These are phyloP conservation scores for Hyaloscypha variabilis DNA, from an alignment of 495 filamentous ascomycete species.

Conservation along the genomic window DNA sequence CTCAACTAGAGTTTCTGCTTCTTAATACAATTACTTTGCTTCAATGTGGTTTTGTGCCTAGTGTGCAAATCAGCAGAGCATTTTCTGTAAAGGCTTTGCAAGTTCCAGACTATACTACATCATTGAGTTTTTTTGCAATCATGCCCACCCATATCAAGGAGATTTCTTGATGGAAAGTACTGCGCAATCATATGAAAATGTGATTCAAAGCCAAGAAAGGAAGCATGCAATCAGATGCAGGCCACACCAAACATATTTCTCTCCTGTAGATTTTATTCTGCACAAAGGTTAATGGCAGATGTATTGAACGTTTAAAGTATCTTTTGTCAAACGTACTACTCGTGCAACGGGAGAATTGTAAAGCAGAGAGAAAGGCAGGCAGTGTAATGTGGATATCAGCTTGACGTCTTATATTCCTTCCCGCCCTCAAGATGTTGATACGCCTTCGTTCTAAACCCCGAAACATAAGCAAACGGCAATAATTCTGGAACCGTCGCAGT, in stretches of 20 bases:
- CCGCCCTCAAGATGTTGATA: background rate
- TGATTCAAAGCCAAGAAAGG: too few species aligned
- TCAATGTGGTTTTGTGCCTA: background rate
- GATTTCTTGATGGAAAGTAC: too few species aligned
- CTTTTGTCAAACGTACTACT: too few species aligned
- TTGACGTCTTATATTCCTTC: background rate
- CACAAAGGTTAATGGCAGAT: too few species aligned
- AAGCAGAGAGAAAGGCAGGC: background rate
- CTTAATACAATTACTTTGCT: background rate
- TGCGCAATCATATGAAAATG: too few species aligned
- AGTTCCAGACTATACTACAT: background rate
- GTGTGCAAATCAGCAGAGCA: background rate
- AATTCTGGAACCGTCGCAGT: slow-evolving; percentile 13
- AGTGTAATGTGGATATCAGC: background rate
- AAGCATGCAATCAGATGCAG: too few species aligned
- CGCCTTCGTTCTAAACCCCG: background rate
- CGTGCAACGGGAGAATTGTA: too few species aligned
- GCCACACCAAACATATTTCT: too few species aligned
- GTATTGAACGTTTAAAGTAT: too few species aligned
- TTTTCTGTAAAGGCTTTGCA: background rate
- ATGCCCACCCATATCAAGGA: too few species aligned
- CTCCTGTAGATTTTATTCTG: too few species aligned
- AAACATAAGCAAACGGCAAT: slow-evolving; percentile 21
- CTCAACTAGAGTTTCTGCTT: background rate
- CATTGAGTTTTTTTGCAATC: too few species aligned